phyloP scores from a whole-genome alignment of 2,329 filamentous ascomycete genomes.

The Pseudopyricularia cyperi region DNA sequence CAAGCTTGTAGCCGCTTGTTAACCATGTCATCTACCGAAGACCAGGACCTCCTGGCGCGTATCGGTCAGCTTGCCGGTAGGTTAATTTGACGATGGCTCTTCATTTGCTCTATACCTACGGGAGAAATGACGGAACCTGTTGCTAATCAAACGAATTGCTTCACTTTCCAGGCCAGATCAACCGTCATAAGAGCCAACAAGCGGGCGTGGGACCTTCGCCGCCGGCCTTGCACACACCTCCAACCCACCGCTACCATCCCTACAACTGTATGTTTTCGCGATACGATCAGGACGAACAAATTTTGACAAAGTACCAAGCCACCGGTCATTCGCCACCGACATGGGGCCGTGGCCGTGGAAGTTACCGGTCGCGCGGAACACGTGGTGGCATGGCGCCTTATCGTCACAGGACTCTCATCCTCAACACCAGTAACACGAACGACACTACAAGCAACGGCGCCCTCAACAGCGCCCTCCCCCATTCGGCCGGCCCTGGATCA shows the following conservation, averaged over 20 bases:
- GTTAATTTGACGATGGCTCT: conserved; percentile 8
- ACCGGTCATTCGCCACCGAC: neutral
- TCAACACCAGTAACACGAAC: conserved; percentile 31
- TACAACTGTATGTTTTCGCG: conserved; percentile 21
- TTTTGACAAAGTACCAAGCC: conserved; percentile 1
- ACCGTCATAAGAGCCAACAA: conserved; percentile 60
- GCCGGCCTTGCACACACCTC: conserved; percentile 4
- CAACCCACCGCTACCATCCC: conserved; percentile 12
- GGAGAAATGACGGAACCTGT: neutral
- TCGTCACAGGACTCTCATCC: conserved; percentile 46
- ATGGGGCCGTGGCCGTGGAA: conserved; percentile 9
- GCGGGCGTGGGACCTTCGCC: conserved; percentile 17
- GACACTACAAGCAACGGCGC: conserved; percentile 11
- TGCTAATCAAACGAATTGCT: neutral
- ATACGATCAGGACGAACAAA: neutral
- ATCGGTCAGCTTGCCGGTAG: conserved; percentile 39
- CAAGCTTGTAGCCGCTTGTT: neutral
- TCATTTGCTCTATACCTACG: conserved; percentile 5
- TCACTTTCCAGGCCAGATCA: conserved; percentile 53
- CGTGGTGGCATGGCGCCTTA: conserved; percentile 22
- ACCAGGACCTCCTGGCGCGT: conserved; percentile 38
- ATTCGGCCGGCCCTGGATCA: conserved; percentile 9
- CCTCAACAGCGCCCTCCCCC: neutral
- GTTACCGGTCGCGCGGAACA: conserved; percentile 10
- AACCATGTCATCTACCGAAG: conserved; percentile 28